Percentiles rank a stretch among this genome's conserved stretches.
These are phyloP conservation scores for Marsdenia floribunda DNA, from an alignment of 257 asterid species.

Conservation along the genomic window DNA sequence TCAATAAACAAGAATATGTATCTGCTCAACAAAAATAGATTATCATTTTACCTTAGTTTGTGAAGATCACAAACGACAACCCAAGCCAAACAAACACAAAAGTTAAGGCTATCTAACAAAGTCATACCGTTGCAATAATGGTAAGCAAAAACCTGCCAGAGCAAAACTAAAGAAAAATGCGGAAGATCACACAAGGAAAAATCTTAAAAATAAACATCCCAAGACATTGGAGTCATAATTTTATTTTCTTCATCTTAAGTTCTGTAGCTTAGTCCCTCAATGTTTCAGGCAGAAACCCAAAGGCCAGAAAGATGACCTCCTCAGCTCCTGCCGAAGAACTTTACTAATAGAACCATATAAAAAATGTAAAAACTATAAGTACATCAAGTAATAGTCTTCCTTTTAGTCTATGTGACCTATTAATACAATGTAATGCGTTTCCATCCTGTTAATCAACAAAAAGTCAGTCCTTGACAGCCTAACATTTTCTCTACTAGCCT, in stretches of 20 bases:
- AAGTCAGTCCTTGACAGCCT: not conserved
- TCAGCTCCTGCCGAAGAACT: not conserved
- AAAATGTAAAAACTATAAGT: not conserved
- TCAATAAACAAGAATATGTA: constrained; percentile 70
- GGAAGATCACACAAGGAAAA: not conserved
- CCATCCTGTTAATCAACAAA: not conserved
- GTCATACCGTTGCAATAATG: not conserved
- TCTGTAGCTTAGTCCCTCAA: not conserved
- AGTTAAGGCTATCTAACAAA: not conserved
- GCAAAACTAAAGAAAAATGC: not conserved
- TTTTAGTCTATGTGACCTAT: not conserved
- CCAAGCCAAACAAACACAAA: not conserved
- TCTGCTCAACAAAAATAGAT: constrained; percentile 35
- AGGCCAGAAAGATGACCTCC: not conserved
- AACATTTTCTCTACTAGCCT: too few relatives aligned
- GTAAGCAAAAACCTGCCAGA: not conserved
- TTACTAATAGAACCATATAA: not conserved
- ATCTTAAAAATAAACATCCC: not conserved
- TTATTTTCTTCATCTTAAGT: not conserved
- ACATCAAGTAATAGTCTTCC: not conserved
- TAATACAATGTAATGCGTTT: not conserved
- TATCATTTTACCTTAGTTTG: constrained; percentile 1
- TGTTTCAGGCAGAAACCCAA: not conserved
- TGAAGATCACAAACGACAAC: constrained; percentile 1
- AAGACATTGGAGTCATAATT: not conserved